Base-by-base conservation (phyloP, 2,329 filamentous ascomycete genomes). In the Fusarium longipes region DNA sequence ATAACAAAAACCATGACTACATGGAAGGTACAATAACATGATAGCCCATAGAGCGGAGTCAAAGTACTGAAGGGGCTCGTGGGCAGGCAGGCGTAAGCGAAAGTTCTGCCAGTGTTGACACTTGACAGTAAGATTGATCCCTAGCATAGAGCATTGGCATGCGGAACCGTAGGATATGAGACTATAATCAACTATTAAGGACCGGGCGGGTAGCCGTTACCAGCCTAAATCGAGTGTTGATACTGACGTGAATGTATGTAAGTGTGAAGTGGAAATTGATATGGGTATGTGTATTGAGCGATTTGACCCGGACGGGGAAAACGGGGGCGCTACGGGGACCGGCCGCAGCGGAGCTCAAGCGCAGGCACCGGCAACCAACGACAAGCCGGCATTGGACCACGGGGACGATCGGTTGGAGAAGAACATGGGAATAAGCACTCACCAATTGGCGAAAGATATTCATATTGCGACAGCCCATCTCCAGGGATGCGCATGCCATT, bases 391-490 rank as follows among this genome's bases (percentile, higher is more conserved):
- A 77, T 79, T 75, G 75, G 64, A 71, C 80, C 81, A 85, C 84
- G 81, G 80, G 80, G 77, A 75, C 70, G 79, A 80, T 82, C 82
- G 82, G 83, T 70, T 71, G 67, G 70, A 70, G 62, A 64, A 72
- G 69, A 72, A 67, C 63, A 63, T 70, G 67, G 69, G 74, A 77
- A 70, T 71, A 71, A 70, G 61, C 71, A 79, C 85, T 83, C 78
- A 87, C 85, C 85, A 78, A 87, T 84, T 77, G 85, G 85, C 72
- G 79, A 80, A 70, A 87, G 80, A 77, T 82, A 84, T 65, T 79
- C 75, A 58, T 74, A 73, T 67, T 74, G 73, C 65, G 80, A 82
- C 64, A 79, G 78, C 70, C 77, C 78, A 78, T 80, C 79, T 76
- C 75, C 81, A 79, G 79, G 81, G 79, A 78, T 80, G 75, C 80